Base-by-base conservation (phyloP, 2,329 filamentous ascomycete genomes). In the Blastomyces percursus region DNA sequence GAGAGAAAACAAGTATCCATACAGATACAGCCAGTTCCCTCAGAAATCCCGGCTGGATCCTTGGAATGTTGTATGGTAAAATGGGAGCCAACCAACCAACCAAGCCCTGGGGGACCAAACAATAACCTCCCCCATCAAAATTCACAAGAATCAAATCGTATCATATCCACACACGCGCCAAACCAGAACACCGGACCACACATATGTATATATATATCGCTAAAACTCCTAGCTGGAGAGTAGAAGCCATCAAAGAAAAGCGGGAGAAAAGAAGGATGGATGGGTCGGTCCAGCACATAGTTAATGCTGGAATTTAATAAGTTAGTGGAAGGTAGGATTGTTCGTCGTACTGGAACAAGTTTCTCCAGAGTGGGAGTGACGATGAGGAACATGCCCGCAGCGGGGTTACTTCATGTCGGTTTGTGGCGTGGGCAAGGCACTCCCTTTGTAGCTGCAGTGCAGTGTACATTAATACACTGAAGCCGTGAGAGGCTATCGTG, bases 101-200 rank as follows among this genome's bases (percentile, higher is more conserved):
- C 32, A 38, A 57, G n/a, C 35, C 54, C 42, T 38, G 35, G 35
- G 32, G 12, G 21, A 5, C 16, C 19, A 38, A 21, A 21, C 19
- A 8, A 55, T 35, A 12, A 44, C 42, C 42, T n/a, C 19, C 30
- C 8, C 19, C 30, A 32, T 52, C 16, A 52, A n/a, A 52, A n/a
- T 16, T 30, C 12, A 56, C 24, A 27, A 27, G 14, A 51, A 48
- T 12, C 9, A 48, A 6, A 51, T 51, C 21, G 11, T 24, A 55
- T 38, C 51, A 11, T 55, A 55, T n/a, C 42, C 42, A 44, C 42
- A 12, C 32, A 40, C 52, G 19, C 19, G 19, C 19, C n/a, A 27
- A 42, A 40, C 54, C 54, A 42, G 32, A 42, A 57, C 54, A 57
- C 54, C 54, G 35, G 54, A n/a, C 32, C 38, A 57, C 42, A 57